Conservation (phyloP, 208 protist genomes). For the Leishmania gerbilli region DNA sequence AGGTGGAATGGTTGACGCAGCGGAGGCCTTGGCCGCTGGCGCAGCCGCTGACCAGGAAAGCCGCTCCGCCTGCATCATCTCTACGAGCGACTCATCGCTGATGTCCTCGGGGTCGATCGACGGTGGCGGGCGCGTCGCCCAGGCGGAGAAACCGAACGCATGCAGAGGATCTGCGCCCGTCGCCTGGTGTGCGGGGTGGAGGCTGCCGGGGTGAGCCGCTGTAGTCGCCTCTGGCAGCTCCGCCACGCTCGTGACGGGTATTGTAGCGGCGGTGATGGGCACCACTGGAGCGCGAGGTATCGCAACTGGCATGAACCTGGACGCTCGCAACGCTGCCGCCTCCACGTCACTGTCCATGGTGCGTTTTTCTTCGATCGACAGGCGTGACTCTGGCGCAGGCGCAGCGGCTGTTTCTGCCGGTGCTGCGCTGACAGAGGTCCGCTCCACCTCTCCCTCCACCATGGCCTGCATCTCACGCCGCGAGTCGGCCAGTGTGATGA, state of each 20-base stretch:
- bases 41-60: conserved; percentile 26
- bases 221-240: not conserved
- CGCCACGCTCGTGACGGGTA: conserved; percentile 5
- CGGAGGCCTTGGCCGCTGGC: not conserved
- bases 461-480: conserved; percentile 30
- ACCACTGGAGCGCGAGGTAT: conserved; percentile 47
- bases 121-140: conserved; percentile 27
- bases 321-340: conserved; percentile 55
- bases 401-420: not conserved
- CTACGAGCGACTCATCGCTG: conserved; percentile 41
- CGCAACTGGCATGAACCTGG: conserved; percentile 46
- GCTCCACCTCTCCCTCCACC: conserved; percentile 24
- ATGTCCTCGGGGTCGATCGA: conserved; percentile 31
- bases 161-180: not conserved
- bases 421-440: not conserved
- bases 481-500: conserved; percentile 36
- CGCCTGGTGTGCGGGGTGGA: not conserved
- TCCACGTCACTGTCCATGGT: conserved; percentile 39
- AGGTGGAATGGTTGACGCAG: not conserved
- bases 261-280: conserved; percentile 20
- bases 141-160: conserved; percentile 17
- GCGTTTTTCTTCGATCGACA: conserved; percentile 17
- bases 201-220: not conserved
- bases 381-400: not conserved
- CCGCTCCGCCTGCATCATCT: conserved; percentile 40